Conservation (phyloP, 2,329 filamentous ascomycete species). For the Trichoderma koningii region DNA sequence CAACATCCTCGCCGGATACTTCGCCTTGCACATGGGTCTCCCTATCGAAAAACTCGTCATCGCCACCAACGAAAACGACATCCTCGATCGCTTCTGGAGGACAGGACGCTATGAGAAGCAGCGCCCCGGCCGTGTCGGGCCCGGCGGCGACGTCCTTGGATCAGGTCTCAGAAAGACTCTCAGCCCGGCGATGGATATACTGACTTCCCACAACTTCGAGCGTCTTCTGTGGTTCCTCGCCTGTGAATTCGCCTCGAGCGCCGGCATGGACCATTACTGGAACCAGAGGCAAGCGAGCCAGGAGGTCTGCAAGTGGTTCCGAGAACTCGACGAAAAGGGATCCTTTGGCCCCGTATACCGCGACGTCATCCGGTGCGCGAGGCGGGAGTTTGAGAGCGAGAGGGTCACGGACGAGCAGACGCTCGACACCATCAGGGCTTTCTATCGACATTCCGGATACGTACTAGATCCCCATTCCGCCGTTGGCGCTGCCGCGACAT, state of each 20-base stretch:
- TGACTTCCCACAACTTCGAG: slow-evolving; percentile 96
- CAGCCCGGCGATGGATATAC: slow-evolving; percentile 95
- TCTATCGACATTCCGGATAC: slow-evolving; percentile 66
- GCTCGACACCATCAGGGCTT: slow-evolving; percentile 61
- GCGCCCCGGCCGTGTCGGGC: slow-evolving; percentile 47
- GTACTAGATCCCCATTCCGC: slow-evolving; percentile 92
- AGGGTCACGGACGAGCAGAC: slow-evolving; percentile 68
- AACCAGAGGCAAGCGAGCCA: slow-evolving; percentile 71
- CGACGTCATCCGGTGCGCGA: slow-evolving; percentile 70
- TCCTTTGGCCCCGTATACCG: slow-evolving; percentile 77
- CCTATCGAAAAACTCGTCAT: slow-evolving; percentile 86
- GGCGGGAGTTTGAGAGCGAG: slow-evolving; percentile 79
- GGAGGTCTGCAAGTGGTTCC: slow-evolving; percentile 76
- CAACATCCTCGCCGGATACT: slow-evolving; percentile 90
- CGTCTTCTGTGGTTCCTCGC: slow-evolving; percentile 91
- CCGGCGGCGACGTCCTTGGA: slow-evolving; percentile 56
- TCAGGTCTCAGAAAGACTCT: slow-evolving; percentile 84
- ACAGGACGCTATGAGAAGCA: slow-evolving; percentile 89
- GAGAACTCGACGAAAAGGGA: slow-evolving; percentile 75
- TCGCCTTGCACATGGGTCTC: slow-evolving; percentile 86
- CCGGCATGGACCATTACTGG: slow-evolving; percentile 65
- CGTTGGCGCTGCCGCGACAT: slow-evolving; percentile 77
- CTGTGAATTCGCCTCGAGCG: slow-evolving; percentile 64
- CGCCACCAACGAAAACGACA: slow-evolving; percentile 97
- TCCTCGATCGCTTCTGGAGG: slow-evolving; percentile 92